Base-by-base conservation (phyloP, 2,329 filamentous ascomycete genomes). In the Sphaerulina populicola region DNA sequence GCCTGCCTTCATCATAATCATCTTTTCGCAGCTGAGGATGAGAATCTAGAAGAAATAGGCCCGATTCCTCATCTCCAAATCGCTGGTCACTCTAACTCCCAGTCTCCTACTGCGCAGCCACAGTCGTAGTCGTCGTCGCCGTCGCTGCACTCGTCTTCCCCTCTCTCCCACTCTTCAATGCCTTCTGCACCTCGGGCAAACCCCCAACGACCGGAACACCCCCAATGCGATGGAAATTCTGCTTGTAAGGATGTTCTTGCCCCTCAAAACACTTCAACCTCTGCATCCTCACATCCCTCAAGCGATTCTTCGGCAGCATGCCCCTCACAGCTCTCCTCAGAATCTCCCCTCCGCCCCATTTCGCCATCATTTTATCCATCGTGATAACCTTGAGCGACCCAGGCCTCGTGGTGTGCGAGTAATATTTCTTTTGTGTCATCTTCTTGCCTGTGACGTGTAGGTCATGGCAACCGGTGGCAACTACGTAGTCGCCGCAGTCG, bases 401-500 rank as follows among this genome's bases (percentile, higher is more conserved):
- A 0, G 93, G 93, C 10, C 88, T 79, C 21, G 93, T 97, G 60
- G 83, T 94, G 72, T 97, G 93, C 48, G 87, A 81, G 76, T 96
- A 95, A 78, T 98, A 98, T 60, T 82, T 83, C 77, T 98, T 98
- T 75, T 94, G 88, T 72, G 81, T 84, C 69, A 83, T 86, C 76
- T 98, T 98, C 69, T 87, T 86, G 60, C 93, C 93, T 6, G 93
- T 97, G 1, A 83, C 85, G 73, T 90, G 83, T 44, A 98, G 77
- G 43, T 91, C 83, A 37, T 85, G 80, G 75, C 93, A 97, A 69
- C 89, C 84, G 35, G 88, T 88, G 31, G 41, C 52, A 1, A 98
- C 91, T 10, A 98, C 90, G 71, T 98, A 98, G 80, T 98, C 93
- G 62, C 93, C 93, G 77, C 93, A 97, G 77, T 98, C 93, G 55